phyloP scores from a whole-genome alignment of 2,329 filamentous ascomycete genomes.

The Talaromyces sp. region DNA sequence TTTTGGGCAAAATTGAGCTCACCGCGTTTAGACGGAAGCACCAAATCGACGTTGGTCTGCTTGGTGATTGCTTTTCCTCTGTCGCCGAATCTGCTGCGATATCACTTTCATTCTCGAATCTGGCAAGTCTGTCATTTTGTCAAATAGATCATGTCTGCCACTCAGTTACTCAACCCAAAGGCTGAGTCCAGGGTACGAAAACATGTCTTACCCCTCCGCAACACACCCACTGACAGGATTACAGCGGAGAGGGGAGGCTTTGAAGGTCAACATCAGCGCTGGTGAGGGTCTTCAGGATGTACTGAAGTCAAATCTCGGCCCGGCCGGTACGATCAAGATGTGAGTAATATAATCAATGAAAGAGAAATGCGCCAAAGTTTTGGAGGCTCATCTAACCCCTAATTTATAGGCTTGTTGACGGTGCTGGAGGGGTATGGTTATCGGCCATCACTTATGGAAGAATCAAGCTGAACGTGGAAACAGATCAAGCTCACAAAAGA shows the following conservation, averaged over 20 bases:
- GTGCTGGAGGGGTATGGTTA: conserved; percentile 54
- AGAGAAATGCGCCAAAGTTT: not conserved
- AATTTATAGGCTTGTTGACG: conserved; percentile 55
- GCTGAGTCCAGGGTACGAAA: conserved; percentile 86
- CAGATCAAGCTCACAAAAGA: conserved; percentile 99
- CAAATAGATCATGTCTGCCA: conserved; percentile 73
- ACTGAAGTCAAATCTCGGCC: conserved; percentile 91
- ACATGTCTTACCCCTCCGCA: conserved; percentile 25
- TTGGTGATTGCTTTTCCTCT: conserved; percentile 9
- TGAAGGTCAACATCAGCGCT: conserved; percentile 93
- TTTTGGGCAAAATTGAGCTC: conserved; percentile 36
- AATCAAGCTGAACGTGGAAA: conserved; percentile 23
- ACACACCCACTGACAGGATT: conserved; percentile 43
- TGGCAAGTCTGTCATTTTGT: not conserved
- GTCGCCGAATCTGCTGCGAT: conserved; percentile 6
- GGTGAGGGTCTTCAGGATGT: conserved; percentile 93
- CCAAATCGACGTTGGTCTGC: conserved; percentile 22
- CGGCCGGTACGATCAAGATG: conserved; percentile 95
- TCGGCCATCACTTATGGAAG: conserved; percentile 13
- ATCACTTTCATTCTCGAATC: not conserved
- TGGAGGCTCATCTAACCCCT: conserved; percentile 28
- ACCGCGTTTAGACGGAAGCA: conserved; percentile 33
- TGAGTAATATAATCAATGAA: conserved; percentile 39
- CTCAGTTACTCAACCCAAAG: conserved; percentile 97
- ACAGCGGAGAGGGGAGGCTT: conserved; percentile 91